Evolutionary conservation across 2,329 filamentous ascomycete species (phyloP), one percentile per base, ranked within the genome.

Genomic region (Blastomyces parvus): DNA sequence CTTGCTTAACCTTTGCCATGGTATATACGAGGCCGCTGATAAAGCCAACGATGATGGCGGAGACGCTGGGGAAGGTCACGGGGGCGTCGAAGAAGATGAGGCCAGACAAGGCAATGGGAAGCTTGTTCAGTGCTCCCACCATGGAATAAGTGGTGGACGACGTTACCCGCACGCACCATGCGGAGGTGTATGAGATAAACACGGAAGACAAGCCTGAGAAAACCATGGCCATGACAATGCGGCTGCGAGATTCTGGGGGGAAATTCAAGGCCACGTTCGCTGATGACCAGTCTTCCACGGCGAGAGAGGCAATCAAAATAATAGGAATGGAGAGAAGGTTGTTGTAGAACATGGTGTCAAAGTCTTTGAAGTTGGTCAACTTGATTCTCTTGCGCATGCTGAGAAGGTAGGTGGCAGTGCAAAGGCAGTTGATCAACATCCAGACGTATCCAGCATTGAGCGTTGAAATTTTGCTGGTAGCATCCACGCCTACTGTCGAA

Each of bases 321-420:
- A 97, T 88, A 36, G 94, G 94, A 67, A 99, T 96, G 63, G 92
- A 96, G 69, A 99, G 86, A 58, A 97, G 84, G 79, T 99, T 97
- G 85, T 99, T 99, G 83, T 99, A 99, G 81, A 94, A 97, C 94
- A 97, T 99, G 73, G 92, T 96, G 77, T 99, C 94, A 82, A 95
- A 97, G 76, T 97, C 94, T 84, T 96, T 97, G 81, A 99, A 97
- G 83, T 96, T 97, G 82, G 96, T 97, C 79, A 95, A 86, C 87
- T 97, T 97, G 77, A 99, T 97, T 68, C 95, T 88, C 83, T 97
- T 97, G 75, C 94, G 88, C 93, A 97, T 97, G 69, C 89, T 85
- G 67, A 99, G 80, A 57, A 97, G 82, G 71, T 96, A 97, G 27
- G 90, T 85, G 1, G 94, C 91, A 36, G 90, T 93, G 82, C 91